Evolutionary conservation across 1,284 basidiomycete genomes (phyloP).

Genomic region (Naganishia albida): DNA sequence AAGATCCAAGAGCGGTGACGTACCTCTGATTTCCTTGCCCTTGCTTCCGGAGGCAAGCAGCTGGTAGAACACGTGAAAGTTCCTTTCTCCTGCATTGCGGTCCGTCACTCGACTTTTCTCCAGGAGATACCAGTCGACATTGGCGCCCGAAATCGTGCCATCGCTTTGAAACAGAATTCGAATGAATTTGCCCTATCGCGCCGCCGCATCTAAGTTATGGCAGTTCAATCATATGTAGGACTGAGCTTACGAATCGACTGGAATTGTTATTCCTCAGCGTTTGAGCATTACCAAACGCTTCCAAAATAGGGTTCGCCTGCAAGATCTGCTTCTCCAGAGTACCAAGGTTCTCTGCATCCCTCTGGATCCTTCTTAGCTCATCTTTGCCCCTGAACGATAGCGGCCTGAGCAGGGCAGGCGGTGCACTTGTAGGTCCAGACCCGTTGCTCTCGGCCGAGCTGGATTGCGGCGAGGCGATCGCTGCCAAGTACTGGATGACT

Average conservation of each 20-base stretch:
- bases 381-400: slow-evolving; percentile 52
- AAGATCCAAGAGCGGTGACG: slow-evolving; percentile 33
- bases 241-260: slow-evolving; percentile 70
- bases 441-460: slow-evolving; percentile 55
- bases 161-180: slow-evolving; percentile 91
- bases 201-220: no score
- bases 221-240: no score
- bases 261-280: slow-evolving; percentile 99
- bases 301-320: slow-evolving; percentile 96
- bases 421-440: slow-evolving; percentile 35
- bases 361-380: slow-evolving; percentile 50
- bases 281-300: slow-evolving; percentile 98
- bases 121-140: slow-evolving; percentile 98
- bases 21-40: slow-evolving; percentile 65
- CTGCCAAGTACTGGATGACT: slow-evolving; percentile 98
- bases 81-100: slow-evolving; percentile 83
- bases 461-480: slow-evolving; percentile 79
- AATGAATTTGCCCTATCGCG: slow-evolving; percentile 79
- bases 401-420: slow-evolving; percentile 48
- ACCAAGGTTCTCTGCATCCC: slow-evolving; percentile 69
- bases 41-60: slow-evolving; percentile 66
- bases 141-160: slow-evolving; percentile 95
- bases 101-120: slow-evolving; percentile 95
- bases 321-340: slow-evolving; percentile 94
- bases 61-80: slow-evolving; percentile 98